A percentile compares a stretch with the other conserved stretches of the same genome.
Conservation (phyloP, 495 filamentous ascomycete species). For the Penicillium simplicissimum region DNA sequence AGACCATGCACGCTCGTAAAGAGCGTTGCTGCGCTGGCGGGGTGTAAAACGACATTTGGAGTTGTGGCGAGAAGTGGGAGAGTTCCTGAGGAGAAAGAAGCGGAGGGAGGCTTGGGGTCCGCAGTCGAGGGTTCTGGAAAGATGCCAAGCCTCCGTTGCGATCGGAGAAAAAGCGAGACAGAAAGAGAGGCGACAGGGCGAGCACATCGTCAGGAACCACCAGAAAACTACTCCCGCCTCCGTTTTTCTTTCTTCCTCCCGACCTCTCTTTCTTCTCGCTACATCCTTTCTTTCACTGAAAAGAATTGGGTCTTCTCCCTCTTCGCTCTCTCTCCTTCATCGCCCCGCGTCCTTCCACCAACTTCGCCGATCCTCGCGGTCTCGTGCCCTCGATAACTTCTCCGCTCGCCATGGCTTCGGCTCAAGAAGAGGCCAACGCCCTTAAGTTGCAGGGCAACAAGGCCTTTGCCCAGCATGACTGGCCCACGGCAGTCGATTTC, state of each 20-base stretch:
- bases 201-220: constrained; percentile 23
- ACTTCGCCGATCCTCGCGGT: constrained; percentile 27
- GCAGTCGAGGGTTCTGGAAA: constrained; percentile 24
- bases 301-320: not conserved
- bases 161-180: constrained; percentile 34
- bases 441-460: constrained; percentile 94
- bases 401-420: constrained; percentile 47
- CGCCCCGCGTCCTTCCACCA: constrained; percentile 4
- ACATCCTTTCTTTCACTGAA: constrained; percentile 5
- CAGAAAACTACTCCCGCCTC: not conserved
- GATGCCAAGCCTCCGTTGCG: constrained; percentile 30
- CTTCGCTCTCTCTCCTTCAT: not conserved
- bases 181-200: not conserved
- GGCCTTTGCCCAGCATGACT: constrained; percentile 85
- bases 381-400: constrained; percentile 37
- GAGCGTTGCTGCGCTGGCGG: constrained; percentile 69
- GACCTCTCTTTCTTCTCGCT: constrained; percentile 19
- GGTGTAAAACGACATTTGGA: constrained; percentile 55
- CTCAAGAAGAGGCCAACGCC: constrained; percentile 68
- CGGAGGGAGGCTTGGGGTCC: constrained; percentile 9
- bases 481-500: constrained; percentile 77
- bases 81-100: constrained; percentile 4
- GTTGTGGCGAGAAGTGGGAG: not conserved
- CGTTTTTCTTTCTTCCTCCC: not conserved
- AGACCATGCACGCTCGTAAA: constrained; percentile 97